Percentiles rank a stretch among this genome's conserved stretches.
Conservation (phyloP, 2,329 filamentous ascomycete genomes). For the Diaporthe citriasiana region DNA sequence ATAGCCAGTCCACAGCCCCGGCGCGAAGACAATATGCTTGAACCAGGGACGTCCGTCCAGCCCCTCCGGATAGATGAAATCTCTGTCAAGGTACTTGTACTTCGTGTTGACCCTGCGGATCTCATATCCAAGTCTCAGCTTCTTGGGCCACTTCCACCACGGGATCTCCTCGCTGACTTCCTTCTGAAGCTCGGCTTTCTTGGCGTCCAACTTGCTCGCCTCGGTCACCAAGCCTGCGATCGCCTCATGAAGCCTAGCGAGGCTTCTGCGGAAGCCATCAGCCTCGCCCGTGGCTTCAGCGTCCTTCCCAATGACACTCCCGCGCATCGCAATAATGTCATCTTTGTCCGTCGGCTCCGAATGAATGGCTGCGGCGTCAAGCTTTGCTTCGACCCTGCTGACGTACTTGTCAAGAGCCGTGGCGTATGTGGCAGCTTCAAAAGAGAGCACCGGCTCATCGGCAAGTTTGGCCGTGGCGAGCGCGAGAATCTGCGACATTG, state of each 20-base stretch:
- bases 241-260: constrained; percentile 54
- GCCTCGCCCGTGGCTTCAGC: constrained; percentile 51
- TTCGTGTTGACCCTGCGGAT: constrained; percentile 80
- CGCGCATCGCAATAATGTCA: constrained; percentile 41
- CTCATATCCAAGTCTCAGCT: constrained; percentile 72
- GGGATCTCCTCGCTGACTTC: constrained; percentile 62
- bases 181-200: constrained; percentile 54
- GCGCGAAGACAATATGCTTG: constrained; percentile 95
- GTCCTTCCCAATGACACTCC: constrained; percentile 41
- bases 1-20: constrained; percentile 93
- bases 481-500: constrained; percentile 76
- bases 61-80: constrained; percentile 82
- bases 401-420: constrained; percentile 67
- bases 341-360: constrained; percentile 45
- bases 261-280: constrained; percentile 56
- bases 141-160: constrained; percentile 74
- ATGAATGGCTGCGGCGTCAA: constrained; percentile 50
- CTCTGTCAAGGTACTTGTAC: constrained; percentile 87
- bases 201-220: constrained; percentile 56
- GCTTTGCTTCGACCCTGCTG: constrained; percentile 63
- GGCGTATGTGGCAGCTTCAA: constrained; percentile 77
- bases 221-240: constrained; percentile 42
- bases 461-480: constrained; percentile 72
- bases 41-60: constrained; percentile 89
- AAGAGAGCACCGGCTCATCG: constrained; percentile 73